phyloP scores from a whole-genome alignment of 2,329 filamentous ascomycete species.

The Aspergillus ibericus region DNA sequence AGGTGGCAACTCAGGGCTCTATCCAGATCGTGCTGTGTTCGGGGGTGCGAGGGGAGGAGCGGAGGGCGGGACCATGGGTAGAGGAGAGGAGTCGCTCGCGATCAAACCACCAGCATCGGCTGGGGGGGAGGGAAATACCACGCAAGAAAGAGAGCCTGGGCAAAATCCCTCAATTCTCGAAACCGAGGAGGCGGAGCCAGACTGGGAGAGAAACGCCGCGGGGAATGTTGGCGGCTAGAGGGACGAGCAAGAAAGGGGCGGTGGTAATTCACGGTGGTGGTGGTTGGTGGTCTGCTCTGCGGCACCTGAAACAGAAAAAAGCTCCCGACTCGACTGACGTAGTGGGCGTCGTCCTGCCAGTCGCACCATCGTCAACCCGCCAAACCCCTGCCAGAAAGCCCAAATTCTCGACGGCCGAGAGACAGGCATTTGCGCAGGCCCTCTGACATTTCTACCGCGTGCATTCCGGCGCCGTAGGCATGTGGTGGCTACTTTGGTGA shows the following conservation, averaged over 20 bases:
- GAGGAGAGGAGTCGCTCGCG: conserved; percentile 15
- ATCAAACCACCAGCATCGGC: conserved; percentile 26
- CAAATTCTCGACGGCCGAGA: neutral
- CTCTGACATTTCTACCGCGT: neutral
- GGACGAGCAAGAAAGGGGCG: conserved; percentile 20
- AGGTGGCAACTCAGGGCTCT: conserved; percentile 16
- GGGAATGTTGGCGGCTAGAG: conserved; percentile 11
- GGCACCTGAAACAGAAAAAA: conserved; percentile 26
- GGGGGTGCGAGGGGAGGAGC: conserved; percentile 21
- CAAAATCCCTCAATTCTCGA: neutral
- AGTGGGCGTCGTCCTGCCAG: conserved; percentile 7
- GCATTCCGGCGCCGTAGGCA: neutral
- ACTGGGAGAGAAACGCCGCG: conserved; percentile 6
- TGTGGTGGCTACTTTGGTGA: neutral
- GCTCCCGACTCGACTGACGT: conserved; percentile 21
- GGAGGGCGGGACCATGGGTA: conserved; percentile 38
- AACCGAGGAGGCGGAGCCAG: neutral
- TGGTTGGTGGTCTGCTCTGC: conserved; percentile 13
- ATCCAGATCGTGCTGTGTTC: conserved; percentile 26
- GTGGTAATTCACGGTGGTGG: conserved; percentile 7
- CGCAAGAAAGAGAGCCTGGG: neutral
- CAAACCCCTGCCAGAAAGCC: conserved; percentile 1
- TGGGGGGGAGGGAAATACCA: conserved; percentile 11
- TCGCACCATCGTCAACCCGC: neutral
- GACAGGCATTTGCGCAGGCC: neutral